A percentile compares a stretch with the other conserved stretches of the same genome.
These are phyloP conservation scores for Zymoseptoria pseudotritici DNA, from an alignment of 2,329 filamentous ascomycete genomes.

Conservation along the genomic window DNA sequence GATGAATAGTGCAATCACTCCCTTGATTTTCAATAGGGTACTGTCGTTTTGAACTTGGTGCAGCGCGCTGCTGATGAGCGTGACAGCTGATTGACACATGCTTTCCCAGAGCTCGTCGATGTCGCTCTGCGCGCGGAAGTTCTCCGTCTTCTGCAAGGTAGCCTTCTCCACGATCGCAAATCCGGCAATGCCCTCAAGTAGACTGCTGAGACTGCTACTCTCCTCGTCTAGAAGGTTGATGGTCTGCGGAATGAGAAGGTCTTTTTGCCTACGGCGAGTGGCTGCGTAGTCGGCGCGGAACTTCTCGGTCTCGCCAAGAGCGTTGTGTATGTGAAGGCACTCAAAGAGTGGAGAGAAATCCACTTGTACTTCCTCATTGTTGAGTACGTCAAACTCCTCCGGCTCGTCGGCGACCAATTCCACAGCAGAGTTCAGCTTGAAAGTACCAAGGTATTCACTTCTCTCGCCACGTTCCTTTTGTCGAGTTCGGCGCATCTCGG, in stretches of 20 bases:
- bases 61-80: slow-evolving; percentile 71
- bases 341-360: slow-evolving; percentile 94
- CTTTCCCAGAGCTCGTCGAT: slow-evolving; percentile 99
- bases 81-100: slow-evolving; percentile 84
- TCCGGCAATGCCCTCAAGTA: slow-evolving; percentile 88
- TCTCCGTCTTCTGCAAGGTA: slow-evolving; percentile 79
- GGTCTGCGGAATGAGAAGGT: slow-evolving; percentile 70
- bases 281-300: slow-evolving; percentile 89
- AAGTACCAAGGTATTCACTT: slow-evolving; percentile 67
- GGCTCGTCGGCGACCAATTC: slow-evolving; percentile 92
- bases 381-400: slow-evolving; percentile 89
- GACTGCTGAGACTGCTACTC: slow-evolving; percentile 74
- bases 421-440: slow-evolving; percentile 91
- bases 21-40: slow-evolving; percentile 87
- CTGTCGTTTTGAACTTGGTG: slow-evolving; percentile 80
- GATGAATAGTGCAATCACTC: slow-evolving; percentile 85
- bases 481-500: slow-evolving; percentile 72
- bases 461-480: slow-evolving; percentile 76
- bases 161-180: slow-evolving; percentile 95
- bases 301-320: slow-evolving; percentile 82
- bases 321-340: slow-evolving; percentile 92
- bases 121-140: slow-evolving; percentile 74
- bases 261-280: slow-evolving; percentile 84
- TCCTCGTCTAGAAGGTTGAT: slow-evolving; percentile 76
- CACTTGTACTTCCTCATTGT: slow-evolving; percentile 91